Evolutionary conservation across 176 grass and related monocot species (phyloP).

Genomic region (Aegilops bicornis): DNA sequence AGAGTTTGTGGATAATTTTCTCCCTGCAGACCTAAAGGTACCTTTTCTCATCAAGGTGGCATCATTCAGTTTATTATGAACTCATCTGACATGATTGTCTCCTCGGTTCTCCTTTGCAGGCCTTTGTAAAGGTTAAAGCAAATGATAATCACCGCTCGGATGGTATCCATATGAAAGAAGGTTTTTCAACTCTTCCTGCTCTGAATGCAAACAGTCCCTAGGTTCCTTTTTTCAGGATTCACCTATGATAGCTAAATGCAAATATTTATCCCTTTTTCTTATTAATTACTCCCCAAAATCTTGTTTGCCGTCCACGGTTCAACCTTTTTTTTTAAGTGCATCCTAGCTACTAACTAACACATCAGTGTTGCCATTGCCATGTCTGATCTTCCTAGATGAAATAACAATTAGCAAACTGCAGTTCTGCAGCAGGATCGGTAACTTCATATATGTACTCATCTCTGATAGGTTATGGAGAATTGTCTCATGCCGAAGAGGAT

Average conservation of each 20-base stretch:
- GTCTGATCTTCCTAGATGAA: not conserved
- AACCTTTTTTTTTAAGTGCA: not conserved
- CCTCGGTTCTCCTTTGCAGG: not conserved
- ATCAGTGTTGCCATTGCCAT: not conserved
- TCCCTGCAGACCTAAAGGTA: not conserved
- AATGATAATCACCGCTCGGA: constrained; percentile 24
- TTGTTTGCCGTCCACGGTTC: not conserved
- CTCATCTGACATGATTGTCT: not conserved
- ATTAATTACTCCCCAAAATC: not conserved
- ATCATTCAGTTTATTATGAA: constrained; percentile 13
- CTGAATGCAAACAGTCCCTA: not conserved
- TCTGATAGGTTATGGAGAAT: constrained; percentile 14
- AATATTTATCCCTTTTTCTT: not conserved
- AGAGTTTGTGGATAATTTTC: constrained; percentile 14
- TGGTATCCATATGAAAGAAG: not conserved
- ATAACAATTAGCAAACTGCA: not conserved
- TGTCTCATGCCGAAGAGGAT: constrained; percentile 15
- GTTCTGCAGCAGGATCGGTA: not conserved
- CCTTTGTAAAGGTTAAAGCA: not conserved
- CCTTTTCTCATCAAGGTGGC: not conserved
- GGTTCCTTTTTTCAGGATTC: not conserved
- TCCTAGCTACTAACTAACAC: not conserved
- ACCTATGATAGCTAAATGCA: not conserved
- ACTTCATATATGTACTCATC: not conserved
- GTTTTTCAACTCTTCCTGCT: not conserved